Evolutionary conservation across 768 basidiomycete genomes (phyloP).

Genomic region (Russula sp.): DNA sequence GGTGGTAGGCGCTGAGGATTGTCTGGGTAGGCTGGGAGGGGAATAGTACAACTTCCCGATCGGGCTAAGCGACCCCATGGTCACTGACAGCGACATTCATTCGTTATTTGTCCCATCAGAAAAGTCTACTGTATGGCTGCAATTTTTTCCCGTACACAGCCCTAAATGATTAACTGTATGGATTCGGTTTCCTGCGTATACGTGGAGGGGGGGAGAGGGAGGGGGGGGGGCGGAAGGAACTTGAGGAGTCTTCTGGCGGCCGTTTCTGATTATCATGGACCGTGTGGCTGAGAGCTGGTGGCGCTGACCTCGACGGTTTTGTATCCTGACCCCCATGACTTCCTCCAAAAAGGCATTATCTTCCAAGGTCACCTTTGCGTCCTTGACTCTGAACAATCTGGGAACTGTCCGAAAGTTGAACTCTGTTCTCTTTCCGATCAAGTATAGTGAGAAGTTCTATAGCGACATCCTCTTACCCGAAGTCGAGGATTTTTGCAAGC

Average conservation of each 20-base stretch:
- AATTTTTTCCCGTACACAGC: constrained; percentile 24
- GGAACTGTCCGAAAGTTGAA: constrained; percentile 61
- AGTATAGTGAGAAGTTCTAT: constrained; percentile 86
- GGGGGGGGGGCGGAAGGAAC: not conserved
- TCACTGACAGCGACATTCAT: constrained; percentile 4
- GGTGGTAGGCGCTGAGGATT: constrained; percentile 3
- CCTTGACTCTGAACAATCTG: constrained; percentile 73
- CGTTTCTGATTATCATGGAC: not conserved
- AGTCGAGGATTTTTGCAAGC: constrained; percentile 80
- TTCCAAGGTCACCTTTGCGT: constrained; percentile 59
- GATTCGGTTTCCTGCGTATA: not conserved
- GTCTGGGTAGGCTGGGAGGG: constrained; percentile 6
- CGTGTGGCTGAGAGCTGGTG: constrained; percentile 13
- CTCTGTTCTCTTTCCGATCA: constrained; percentile 81
- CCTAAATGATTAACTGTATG: not conserved
- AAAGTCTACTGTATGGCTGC: not conserved
- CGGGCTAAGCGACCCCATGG: constrained; percentile 3
- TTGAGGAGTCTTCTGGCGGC: not conserved
- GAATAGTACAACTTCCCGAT: constrained; percentile 7
- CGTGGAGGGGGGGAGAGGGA: not conserved
- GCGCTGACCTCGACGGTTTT: constrained; percentile 7
- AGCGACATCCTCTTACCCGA: constrained; percentile 68
- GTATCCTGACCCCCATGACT: constrained; percentile 28
- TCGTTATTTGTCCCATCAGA: constrained; percentile 15
- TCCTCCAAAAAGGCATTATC: constrained; percentile 26